Base-by-base conservation (phyloP, 768 basidiomycete genomes). In the Phaffia tasmanica region DNA sequence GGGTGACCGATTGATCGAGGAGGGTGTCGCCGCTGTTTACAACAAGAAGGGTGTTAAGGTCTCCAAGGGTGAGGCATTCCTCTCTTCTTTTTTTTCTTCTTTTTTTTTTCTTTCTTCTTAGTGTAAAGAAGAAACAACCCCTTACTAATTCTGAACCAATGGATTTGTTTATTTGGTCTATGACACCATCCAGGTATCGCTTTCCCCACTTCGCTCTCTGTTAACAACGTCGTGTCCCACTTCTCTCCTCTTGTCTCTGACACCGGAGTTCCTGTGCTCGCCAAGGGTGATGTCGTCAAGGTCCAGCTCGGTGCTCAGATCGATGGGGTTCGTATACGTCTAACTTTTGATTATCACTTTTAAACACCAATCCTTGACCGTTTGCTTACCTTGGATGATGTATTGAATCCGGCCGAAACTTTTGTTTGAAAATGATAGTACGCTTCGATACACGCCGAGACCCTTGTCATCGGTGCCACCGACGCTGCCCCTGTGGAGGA, bases 241-340 rank as follows among this genome's bases (percentile, higher is more conserved):
- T 95, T 91, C 81, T 93, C 93, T 15, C 95, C 95, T n/a, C 84
- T 97, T 64, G 85, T 85, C 81, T 91, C 80, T 73, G 90, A 77
- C 75, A 74, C 77, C 70, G 75, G 75, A 69, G 68, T 72, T 27
- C 64, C 74, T 21, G 70, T 70, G 27, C 66, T 77, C 54, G 76
- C 81, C 77, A 60, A 90, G 70, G 84, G 85, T 68, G 95, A 99
- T 76, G 85, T 99, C 66, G 94, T 98, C 71, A 98, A 97, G 79
- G 79, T 99, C 70, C 89, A 93, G 77, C 81, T 98, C 68, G 95
- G 95, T 56, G 92, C 93, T 23, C 95, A 99, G 74, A 91, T 99
- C 77, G 94, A 98, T 76, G 95, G 95, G 65, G 70, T 71, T 63
- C 58, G 70, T 69, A 11, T 23, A 18, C 58, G 70, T 69, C 2